A percentile compares a stretch with the other conserved stretches of the same genome.
Conservation (phyloP, 306 rosid genomes). For the Casuarina glauca region DNA sequence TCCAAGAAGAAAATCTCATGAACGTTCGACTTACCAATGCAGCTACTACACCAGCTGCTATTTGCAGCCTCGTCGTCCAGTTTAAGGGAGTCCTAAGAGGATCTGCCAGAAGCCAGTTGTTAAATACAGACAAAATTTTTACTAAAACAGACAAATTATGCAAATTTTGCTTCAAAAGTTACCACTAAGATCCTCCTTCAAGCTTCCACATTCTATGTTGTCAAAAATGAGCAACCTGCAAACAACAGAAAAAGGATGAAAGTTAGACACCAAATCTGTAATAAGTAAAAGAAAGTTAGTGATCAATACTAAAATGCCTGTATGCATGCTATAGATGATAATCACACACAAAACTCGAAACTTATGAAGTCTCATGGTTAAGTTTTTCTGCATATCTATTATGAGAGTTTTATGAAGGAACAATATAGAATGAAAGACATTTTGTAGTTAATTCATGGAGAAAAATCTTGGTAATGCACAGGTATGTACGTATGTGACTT, state of each 20-base stretch:
- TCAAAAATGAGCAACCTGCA: constrained; percentile 79
- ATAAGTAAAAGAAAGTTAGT: neutral
- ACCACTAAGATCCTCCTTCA: constrained; percentile 92
- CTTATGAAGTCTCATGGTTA: neutral
- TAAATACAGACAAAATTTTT: constrained; percentile 21
- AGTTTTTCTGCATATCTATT: too few relatives aligned
- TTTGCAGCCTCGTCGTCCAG: constrained; percentile 87
- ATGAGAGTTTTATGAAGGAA: neutral
- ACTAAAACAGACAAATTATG: constrained; percentile 20
- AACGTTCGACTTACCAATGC: constrained; percentile 60
- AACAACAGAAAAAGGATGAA: neutral
- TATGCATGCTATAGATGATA: neutral
- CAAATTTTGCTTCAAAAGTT: constrained; percentile 12
- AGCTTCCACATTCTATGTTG: constrained; percentile 80
- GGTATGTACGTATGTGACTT: neutral
- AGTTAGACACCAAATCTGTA: constrained; percentile 14
- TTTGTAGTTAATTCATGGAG: neutral
- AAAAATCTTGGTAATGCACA: neutral
- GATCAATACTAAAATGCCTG: neutral
- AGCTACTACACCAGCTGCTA: constrained; percentile 76
- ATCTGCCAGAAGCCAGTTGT: constrained; percentile 51
- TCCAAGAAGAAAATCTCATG: neutral
- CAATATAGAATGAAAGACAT: neutral
- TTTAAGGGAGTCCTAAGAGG: constrained; percentile 83
- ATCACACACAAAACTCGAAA: neutral